Percentiles rank a stretch among this genome's conserved stretches.
These are phyloP conservation scores for Rhizoctonia solani DNA, from an alignment of 1,284 basidiomycete species.

Conservation along the genomic window DNA sequence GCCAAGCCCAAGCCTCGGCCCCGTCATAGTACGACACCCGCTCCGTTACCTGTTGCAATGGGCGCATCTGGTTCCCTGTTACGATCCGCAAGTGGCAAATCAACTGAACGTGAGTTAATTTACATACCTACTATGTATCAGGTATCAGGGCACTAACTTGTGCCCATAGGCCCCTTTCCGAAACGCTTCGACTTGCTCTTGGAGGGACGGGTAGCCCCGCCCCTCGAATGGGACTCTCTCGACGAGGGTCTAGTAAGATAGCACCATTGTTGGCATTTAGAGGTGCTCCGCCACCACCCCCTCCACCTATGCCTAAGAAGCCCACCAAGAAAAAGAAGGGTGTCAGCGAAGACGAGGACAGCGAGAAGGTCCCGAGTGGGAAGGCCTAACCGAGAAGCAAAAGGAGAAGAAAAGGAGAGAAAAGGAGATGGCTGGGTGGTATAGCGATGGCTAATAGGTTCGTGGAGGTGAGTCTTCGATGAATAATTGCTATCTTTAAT, in stretches of 20 bases:
- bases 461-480: background rate
- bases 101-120: slow-evolving; percentile 20
- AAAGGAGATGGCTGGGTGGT: slow-evolving; percentile 30
- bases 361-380: slow-evolving; percentile 32
- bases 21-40: slow-evolving; percentile 30
- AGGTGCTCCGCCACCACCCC: slow-evolving; percentile 28
- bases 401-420: slow-evolving; percentile 32
- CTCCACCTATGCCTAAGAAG: slow-evolving; percentile 31
- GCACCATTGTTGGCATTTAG: slow-evolving; percentile 24
- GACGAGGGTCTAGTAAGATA: slow-evolving; percentile 30
- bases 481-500: background rate
- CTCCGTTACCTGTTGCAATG: slow-evolving; percentile 31
- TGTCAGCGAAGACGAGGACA: slow-evolving; percentile 23
- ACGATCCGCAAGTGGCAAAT: slow-evolving; percentile 16
- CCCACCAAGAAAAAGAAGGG: slow-evolving; percentile 28
- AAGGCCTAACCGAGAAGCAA: slow-evolving; percentile 31
- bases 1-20: slow-evolving; percentile 24
- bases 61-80: slow-evolving; percentile 23
- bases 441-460: slow-evolving; percentile 12
- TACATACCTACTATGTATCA: background rate
- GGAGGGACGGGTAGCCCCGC: slow-evolving; percentile 19
- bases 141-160: background rate
- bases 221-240: slow-evolving; percentile 31
- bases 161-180: slow-evolving; percentile 10
- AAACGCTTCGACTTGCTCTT: slow-evolving; percentile 18